Conservation (phyloP, 441 rosid species). For the Flueggea neowawraea region DNA sequence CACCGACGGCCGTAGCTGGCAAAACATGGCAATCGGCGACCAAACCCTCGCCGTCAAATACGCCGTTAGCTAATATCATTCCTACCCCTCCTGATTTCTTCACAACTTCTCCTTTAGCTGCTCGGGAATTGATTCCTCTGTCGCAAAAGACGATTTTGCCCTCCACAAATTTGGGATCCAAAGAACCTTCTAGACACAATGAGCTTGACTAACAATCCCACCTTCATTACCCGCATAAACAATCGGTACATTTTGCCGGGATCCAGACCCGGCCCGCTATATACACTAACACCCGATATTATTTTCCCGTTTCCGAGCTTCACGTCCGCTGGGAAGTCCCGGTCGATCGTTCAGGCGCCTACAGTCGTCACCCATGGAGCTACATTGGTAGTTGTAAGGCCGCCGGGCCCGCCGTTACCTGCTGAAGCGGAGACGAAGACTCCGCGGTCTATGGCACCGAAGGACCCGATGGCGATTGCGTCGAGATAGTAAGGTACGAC, state of each 20-base stretch:
- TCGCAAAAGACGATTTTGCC: conserved; percentile 77
- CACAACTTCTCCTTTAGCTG: conserved; percentile 74
- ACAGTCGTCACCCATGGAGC: conserved; percentile 74
- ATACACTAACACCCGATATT: conserved; percentile 61
- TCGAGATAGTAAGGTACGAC: conserved; percentile 84
- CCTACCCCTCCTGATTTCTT: conserved; percentile 77
- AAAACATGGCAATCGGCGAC: conserved; percentile 79
- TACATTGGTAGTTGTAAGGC: conserved; percentile 58
- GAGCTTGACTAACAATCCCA: conserved; percentile 69
- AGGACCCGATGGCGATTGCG: conserved; percentile 84
- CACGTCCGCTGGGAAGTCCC: conserved; percentile 69
- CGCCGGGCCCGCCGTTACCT: conserved; percentile 71
- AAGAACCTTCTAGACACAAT: conserved; percentile 65
- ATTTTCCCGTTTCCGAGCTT: conserved; percentile 55
- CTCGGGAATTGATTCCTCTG: conserved; percentile 68
- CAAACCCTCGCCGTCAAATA: conserved; percentile 73
- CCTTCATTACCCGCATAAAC: conserved; percentile 55
- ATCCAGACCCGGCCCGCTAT: conserved; percentile 69
- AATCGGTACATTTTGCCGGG: conserved; percentile 44
- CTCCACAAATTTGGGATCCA: conserved; percentile 46
- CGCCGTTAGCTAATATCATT: conserved; percentile 78
- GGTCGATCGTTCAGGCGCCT: conserved; percentile 62
- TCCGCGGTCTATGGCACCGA: conserved; percentile 67
- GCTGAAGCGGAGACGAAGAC: conserved; percentile 82
- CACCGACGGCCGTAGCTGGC: conserved; percentile 73